These are phyloP conservation scores for Penicillium waksmanii DNA, from an alignment of 495 filamentous ascomycete genomes.

Conservation along the genomic window DNA sequence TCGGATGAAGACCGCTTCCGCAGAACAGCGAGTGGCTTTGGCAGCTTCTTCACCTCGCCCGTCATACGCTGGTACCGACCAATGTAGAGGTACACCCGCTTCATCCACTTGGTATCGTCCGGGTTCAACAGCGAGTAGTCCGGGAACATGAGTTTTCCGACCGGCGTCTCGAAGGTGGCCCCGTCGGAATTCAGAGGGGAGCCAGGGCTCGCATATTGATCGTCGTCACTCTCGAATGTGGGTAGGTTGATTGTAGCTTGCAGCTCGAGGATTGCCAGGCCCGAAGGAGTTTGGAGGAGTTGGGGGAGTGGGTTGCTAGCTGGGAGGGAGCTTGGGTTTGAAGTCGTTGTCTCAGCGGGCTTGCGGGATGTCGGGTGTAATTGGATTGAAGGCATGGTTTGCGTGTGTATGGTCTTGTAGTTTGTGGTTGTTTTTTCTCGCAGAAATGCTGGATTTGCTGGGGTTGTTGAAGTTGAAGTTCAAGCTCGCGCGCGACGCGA, in stretches of 20 bases:
- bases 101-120: conserved; percentile 76
- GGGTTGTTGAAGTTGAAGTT: conserved; percentile 7
- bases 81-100: conserved; percentile 81
- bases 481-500: conserved; percentile 19
- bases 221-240: conserved; percentile 22
- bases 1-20: conserved; percentile 25
- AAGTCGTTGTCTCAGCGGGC: conserved; percentile 3
- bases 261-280: conserved; percentile 81
- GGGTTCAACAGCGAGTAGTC: conserved; percentile 60
- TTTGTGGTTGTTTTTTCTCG: neutral
- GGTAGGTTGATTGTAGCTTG: conserved; percentile 82
- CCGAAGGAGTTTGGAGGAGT: conserved; percentile 80
- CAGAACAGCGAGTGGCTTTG: conserved; percentile 77
- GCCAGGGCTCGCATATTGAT: conserved; percentile 9
- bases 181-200: conserved; percentile 16
- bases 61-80: conserved; percentile 88
- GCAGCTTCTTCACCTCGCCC: conserved; percentile 86
- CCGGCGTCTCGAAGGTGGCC: conserved; percentile 49
- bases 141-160: conserved; percentile 82
- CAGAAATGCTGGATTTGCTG: neutral
- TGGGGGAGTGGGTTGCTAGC: conserved; percentile 71
- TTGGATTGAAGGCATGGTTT: conserved; percentile 50
- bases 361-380: conserved; percentile 29
- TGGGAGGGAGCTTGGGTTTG: conserved; percentile 16
- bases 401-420: neutral